Evolutionary conservation across 495 filamentous ascomycete species (phyloP).

Genomic region (Friedmanniomyces simplex): DNA sequence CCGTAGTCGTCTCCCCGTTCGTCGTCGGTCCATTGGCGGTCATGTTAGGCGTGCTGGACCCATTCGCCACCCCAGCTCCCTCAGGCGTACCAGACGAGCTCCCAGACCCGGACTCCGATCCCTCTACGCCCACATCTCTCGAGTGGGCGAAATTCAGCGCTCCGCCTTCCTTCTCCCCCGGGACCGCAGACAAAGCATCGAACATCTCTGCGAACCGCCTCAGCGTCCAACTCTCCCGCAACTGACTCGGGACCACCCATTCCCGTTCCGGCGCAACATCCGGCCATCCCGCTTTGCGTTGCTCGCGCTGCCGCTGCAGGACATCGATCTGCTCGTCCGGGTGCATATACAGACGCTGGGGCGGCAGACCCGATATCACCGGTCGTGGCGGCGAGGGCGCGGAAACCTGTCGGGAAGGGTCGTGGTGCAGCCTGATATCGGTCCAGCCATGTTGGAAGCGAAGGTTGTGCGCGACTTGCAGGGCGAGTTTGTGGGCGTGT

Average conservation of each 20-base stretch:
- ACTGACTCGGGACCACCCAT: conserved; percentile 77
- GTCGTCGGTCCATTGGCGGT: background rate
- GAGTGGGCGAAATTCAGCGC: conserved; percentile 24
- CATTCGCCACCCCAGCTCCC: background rate
- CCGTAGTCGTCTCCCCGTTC: too few species aligned
- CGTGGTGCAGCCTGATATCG: conserved; percentile 50
- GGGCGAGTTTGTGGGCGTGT: conserved; percentile 43
- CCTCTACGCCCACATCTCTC: conserved; percentile 15
- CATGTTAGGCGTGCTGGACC: background rate
- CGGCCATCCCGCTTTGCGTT: conserved; percentile 36
- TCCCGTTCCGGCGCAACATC: conserved; percentile 49
- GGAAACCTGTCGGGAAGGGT: conserved; percentile 27
- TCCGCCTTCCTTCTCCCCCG: conserved; percentile 26
- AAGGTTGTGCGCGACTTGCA: conserved; percentile 68
- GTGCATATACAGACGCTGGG: conserved; percentile 76
- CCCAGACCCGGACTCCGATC: background rate
- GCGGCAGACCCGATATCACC: conserved; percentile 79
- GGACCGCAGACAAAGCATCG: conserved; percentile 52
- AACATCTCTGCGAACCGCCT: conserved; percentile 68
- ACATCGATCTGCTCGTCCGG: conserved; percentile 83
- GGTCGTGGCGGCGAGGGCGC: conserved; percentile 35
- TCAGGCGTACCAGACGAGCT: background rate
- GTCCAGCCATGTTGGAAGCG: conserved; percentile 84
- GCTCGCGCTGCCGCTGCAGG: conserved; percentile 39
- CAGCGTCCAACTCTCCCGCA: conserved; percentile 76